Evolutionary conservation across 345 rosid species (phyloP).

Genomic region (Hibiscus mutabilis): DNA sequence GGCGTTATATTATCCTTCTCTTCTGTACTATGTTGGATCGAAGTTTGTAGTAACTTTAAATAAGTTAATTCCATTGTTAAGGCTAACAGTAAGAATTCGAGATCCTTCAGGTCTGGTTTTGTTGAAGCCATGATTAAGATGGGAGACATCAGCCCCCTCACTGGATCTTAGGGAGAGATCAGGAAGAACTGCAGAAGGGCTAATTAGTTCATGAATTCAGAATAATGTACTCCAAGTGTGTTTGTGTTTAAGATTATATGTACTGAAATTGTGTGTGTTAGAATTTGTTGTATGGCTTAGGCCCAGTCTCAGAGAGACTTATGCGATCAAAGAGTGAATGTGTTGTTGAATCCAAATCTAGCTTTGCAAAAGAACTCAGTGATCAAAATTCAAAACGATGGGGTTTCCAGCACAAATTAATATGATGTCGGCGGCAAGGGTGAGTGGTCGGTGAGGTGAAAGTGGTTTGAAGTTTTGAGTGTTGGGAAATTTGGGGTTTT

Average conservation of each 20-base stretch:
- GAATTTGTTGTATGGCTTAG: too few species aligned
- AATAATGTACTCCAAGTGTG: background rate
- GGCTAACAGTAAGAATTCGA: conserved; percentile 39
- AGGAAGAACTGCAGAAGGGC: conserved; percentile 56
- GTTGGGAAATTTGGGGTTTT: too few species aligned
- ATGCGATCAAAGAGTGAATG: too few species aligned
- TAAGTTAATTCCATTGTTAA: conserved; percentile 50
- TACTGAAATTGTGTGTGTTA: background rate
- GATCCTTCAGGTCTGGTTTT: conserved; percentile 53
- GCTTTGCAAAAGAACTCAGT: too few species aligned
- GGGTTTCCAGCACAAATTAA: too few species aligned
- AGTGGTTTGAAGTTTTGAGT: too few species aligned
- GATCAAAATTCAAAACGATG: too few species aligned
- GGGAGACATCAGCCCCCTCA: conserved; percentile 73
- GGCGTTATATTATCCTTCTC: too few species aligned
- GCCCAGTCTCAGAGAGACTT: too few species aligned
- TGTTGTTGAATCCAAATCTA: too few species aligned
- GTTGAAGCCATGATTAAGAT: conserved; percentile 69
- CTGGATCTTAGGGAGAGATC: conserved; percentile 67
- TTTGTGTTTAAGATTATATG: background rate
- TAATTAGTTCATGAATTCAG: conserved; percentile 20
- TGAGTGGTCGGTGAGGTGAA: too few species aligned
- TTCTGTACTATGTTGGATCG: background rate
- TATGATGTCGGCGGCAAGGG: too few species aligned
- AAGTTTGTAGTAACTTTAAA: background rate